Conservation (phyloP, 495 filamentous ascomycete genomes). For the Viridothelium virens region DNA sequence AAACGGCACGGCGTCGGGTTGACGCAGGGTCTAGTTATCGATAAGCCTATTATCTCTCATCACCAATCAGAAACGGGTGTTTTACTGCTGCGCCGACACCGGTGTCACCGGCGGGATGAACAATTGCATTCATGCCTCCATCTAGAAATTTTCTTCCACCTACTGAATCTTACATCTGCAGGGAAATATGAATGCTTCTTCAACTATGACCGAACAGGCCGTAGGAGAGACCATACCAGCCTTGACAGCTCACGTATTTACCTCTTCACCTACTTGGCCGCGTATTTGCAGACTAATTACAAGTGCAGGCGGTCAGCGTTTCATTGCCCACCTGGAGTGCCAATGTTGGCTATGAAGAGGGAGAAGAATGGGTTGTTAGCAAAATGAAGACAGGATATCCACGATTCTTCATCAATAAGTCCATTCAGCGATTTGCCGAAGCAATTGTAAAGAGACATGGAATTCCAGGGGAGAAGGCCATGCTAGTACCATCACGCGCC, state of each 20-base stretch:
- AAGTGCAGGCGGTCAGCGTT: constrained; percentile 77
- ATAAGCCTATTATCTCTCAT: constrained; percentile 23
- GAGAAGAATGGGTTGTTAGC: constrained; percentile 71
- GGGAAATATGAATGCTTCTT: neutral
- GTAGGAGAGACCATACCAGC: constrained; percentile 27
- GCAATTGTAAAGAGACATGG: constrained; percentile 62
- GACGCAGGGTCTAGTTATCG: constrained; percentile 18
- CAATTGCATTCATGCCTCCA: neutral
- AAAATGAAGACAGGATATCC: constrained; percentile 91
- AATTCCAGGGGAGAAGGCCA: constrained; percentile 54
- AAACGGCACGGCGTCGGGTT: neutral
- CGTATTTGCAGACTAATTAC: constrained; percentile 16
- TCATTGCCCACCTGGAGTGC: constrained; percentile 90
- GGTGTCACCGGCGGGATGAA: neutral
- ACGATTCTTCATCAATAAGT: constrained; percentile 85
- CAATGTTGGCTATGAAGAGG: constrained; percentile 90
- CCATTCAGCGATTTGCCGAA: constrained; percentile 63
- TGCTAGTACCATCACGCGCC: constrained; percentile 67
- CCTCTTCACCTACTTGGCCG: neutral
- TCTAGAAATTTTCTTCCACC: neutral
- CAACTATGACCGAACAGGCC: constrained; percentile 18
- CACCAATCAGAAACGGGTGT: no score
- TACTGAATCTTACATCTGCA: neutral
- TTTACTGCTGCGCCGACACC: neutral
- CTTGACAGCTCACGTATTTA: constrained; percentile 24